Evolutionary conservation across 495 filamentous ascomycete species (phyloP), one percentile per base, ranked within the genome.

Genomic region (Astrothelium subdiscretum): DNA sequence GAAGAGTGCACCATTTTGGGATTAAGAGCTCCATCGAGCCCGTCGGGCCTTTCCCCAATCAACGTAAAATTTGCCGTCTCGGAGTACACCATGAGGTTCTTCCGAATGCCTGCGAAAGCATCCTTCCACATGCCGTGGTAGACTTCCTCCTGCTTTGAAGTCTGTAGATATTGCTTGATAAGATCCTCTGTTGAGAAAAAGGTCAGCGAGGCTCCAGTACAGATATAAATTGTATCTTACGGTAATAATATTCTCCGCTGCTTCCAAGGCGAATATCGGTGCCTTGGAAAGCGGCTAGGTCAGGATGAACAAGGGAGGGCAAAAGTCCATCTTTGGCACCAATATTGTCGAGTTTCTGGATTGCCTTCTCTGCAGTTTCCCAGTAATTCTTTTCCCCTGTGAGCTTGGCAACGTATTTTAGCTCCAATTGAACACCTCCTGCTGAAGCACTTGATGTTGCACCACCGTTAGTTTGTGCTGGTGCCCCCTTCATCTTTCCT

Each of bases 1-100:
- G 92, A 92, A 8, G 97, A 79, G 72, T 99, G 94, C 69, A 97
- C 94, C 95, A 99, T 97, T 75, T 97, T 97, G 22, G 92, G 89
- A 0, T 79, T 82, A 6, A 96, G 69, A 0, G 71, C 57, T 1
- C 78, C 75, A 26, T 80, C 70, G 13, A 99, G 77, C 13, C 95
- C 95, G 31, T 76, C 74, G 0, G 90, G 92, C 22, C 90, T 84
- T 72, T 99, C 94, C 35, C 83, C 92, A 31, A 97, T 82, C 57
- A 97, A 83, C 32, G 92, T 92, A 65, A 96, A 83, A 59, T 85
- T 81, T 1, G 86, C 86, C 8, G 86, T 83, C 59, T 85, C 82
- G 3, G 91, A 90, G 72, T 97, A 97, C 0, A 90, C 89, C 68
- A 97, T 77, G 27, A 99, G 81, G 71, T 97, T 87, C 71, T 96